These are phyloP conservation scores for Pelargonium myrrhifolium DNA, from an alignment of 441 rosid genomes.

Conservation along the genomic window DNA sequence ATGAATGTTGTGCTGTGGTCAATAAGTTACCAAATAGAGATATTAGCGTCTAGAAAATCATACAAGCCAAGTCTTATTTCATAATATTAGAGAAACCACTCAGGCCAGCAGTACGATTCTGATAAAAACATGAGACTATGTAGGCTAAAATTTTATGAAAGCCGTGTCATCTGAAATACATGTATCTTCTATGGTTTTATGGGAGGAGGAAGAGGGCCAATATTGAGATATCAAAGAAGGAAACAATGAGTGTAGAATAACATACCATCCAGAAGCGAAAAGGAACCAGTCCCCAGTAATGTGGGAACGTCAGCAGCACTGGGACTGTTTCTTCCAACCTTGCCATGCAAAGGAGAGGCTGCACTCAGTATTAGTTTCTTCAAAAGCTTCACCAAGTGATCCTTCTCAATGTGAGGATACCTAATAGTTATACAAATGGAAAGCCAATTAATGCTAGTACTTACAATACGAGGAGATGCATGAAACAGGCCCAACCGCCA, in stretches of 20 bases:
- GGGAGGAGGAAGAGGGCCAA: background rate
- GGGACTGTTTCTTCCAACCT: constrained; percentile 43
- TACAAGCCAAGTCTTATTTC: background rate
- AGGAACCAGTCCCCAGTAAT: constrained; percentile 71
- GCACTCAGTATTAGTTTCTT: constrained; percentile 67
- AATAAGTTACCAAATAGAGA: constrained; percentile 5
- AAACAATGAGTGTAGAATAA: constrained; percentile 22
- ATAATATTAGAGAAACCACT: background rate
- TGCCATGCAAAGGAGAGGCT: constrained; percentile 42
- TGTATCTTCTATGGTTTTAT: background rate
- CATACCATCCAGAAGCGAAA: constrained; percentile 90
- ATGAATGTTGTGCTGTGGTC: background rate
- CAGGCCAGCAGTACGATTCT: background rate
- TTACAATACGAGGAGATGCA: constrained; percentile 10
- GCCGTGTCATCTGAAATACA: background rate
- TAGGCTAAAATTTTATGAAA: background rate
- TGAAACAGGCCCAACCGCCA: constrained; percentile 11
- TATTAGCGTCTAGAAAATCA: background rate
- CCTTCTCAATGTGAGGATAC: constrained; percentile 77
- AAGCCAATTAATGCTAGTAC: constrained; percentile 18
- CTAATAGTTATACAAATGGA: constrained; percentile 41
- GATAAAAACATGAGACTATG: background rate
- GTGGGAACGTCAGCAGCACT: constrained; percentile 90
- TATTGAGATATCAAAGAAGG: background rate
- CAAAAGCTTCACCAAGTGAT: constrained; percentile 92